Evolutionary conservation across 2,329 filamentous ascomycete genomes (phyloP), one percentile per base, ranked within the genome.

Genomic region (Fusarium continuum): DNA sequence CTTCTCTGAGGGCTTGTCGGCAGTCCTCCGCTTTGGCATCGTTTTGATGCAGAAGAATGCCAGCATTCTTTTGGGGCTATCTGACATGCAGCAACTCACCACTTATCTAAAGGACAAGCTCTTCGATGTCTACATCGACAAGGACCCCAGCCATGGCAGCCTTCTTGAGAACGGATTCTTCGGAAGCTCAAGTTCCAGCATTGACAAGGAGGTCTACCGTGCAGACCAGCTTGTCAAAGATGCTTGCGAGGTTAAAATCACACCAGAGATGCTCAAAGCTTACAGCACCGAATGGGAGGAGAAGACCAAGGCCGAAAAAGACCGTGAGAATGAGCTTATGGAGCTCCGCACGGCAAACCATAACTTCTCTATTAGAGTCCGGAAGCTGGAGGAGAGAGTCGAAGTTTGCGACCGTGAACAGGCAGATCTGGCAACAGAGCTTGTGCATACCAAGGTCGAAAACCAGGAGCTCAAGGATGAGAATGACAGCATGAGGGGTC

Each of bases 131-230:
- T 99, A 99, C 76, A 97, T 99, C 63, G 95, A 99, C 77, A 91
- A 93, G 69, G 87, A 93, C 8, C 95, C 95, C 0, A 96, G 93
- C 4, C 89, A 93, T n/a, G 93, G 89, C 45, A 97, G 93, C 14
- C 90, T 99, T 41, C 85, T 98, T 1, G 95, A 99, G 76, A 96
- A 93, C 36, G 95, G 95, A 13, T 99, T 99, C 82, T 99, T 99
- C 72, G 95, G 95, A 58, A 94, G 90, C 74, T 94, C 92, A 20
- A 93, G 91, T 28, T 88, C 89, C n/a, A 91, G 88, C 66, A 85
- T 92, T 11, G 95, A 99, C 74, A 97, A 97, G 77, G 95, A 97
- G 74, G 87, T 99, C 7, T 99, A 99, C 75, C 89, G 93, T 44
- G 95, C 95, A 14, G 95, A 99, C 74, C 88, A 95, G 69, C 87